Evolutionary conservation across 306 rosid species (phyloP).

Genomic region (Fragaria vesca): DNA sequence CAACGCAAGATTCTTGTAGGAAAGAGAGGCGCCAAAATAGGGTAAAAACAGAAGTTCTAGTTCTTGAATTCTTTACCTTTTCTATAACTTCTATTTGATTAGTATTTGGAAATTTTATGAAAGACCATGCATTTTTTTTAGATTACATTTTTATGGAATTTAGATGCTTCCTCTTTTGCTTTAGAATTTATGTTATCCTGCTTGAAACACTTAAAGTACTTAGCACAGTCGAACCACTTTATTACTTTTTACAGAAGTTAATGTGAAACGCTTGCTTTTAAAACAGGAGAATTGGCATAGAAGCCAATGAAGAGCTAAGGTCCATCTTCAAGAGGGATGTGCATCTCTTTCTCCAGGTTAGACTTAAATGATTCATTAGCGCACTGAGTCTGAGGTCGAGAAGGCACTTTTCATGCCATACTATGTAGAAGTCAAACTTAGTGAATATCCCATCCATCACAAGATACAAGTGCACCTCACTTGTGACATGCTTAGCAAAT

Average conservation of each 20-base stretch:
- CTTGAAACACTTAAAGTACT: neutral
- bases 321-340: constrained; percentile 82
- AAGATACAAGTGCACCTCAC: constrained; percentile 71
- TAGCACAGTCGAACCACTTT: constrained; percentile 12
- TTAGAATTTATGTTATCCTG: neutral
- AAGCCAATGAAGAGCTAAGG: constrained; percentile 95
- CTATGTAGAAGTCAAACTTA: constrained; percentile 52
- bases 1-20: constrained; percentile 95
- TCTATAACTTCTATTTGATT: neutral
- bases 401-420: constrained; percentile 24
- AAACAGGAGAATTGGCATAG: constrained; percentile 89
- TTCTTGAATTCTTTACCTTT: constrained; percentile 9
- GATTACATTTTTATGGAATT: neutral
- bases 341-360: constrained; percentile 89
- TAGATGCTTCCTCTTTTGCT: neutral
- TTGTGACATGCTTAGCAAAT: constrained; percentile 47
- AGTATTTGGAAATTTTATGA: neutral
- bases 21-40: constrained; percentile 88
- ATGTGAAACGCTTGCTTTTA: constrained; percentile 18
- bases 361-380: constrained; percentile 45
- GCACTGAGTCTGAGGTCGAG: constrained; percentile 7
- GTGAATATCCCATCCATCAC: constrained; percentile 72
- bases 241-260: neutral
- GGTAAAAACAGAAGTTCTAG: constrained; percentile 42
- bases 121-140: neutral